Base-by-base conservation (phyloP, 306 rosid genomes). In the Quercus agrifolia region DNA sequence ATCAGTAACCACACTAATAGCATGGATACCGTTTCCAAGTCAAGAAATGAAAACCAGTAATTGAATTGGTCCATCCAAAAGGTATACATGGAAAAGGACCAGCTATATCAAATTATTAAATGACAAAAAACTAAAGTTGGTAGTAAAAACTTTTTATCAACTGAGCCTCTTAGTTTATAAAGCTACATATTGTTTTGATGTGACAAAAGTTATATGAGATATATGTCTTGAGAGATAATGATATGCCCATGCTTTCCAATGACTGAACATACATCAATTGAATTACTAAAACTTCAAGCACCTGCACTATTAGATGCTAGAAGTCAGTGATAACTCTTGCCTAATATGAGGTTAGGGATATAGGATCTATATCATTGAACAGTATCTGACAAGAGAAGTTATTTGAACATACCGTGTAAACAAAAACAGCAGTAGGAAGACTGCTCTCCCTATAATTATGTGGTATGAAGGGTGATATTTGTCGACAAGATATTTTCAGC, bases 401-500 rank as follows among this genome's bases (percentile, higher is more conserved):
- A 3, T 28, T 30, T 61, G 54, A 70, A 85, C 91, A 70, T 82
- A 95, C 98, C 84, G 97, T 91, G 73, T 95, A 95, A 54, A 95
- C 97, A 85, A 95, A 95, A 88, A 95, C 99, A 69, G 98, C 94
- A 28, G 91, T 86, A 62, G 99, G 99, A 70, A 95, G 96, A 88
- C 97, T 95, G 83, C 99, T 95, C 81, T 93, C 99, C 82, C 87
- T 88, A 73, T 95, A 95, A 85, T 95, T 91, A 88, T 93, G 96
- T 52, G 99, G 98, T 77, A 91, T 87, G 78, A 95, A 95, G 70
- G 99, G 99, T 74, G 99, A 95, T 85, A 95, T 93, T 88, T 95
- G 99, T 80, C 98, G 86, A 79, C 99, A 95, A 5, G 98, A 95
- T 70, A 95, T 82, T 88, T 95, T 95, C 77, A 93, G 85, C 69